A percentile compares a stretch with the other conserved stretches of the same genome.
phyloP scores from a whole-genome alignment of 805 yeast species.

The Lipomyces yamadae region DNA sequence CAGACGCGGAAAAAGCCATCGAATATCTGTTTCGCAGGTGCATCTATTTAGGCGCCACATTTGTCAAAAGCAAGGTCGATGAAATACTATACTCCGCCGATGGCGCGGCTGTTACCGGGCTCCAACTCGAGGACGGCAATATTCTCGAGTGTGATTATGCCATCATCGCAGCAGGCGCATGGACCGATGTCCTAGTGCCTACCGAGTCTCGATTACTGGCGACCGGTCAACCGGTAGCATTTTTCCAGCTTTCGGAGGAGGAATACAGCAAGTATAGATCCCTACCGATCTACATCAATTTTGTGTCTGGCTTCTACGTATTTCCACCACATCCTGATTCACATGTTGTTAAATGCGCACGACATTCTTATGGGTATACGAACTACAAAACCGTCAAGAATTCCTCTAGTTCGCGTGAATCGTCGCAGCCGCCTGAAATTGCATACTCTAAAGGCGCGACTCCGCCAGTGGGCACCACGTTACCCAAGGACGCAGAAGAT shows the following conservation, averaged over 20 bases:
- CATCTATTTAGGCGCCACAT: conserved; percentile 30
- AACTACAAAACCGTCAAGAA: conserved; percentile 20
- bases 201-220: conserved; percentile 27
- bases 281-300: conserved; percentile 38
- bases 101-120: conserved; percentile 3
- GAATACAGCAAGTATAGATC: conserved; percentile 27
- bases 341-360: conserved; percentile 34
- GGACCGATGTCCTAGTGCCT: conserved; percentile 32
- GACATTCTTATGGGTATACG: conserved; percentile 38
- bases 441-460: conserved; percentile 21
- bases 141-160: conserved; percentile 24
- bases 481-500: conserved; percentile 32
- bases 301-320: conserved; percentile 37
- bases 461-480: conserved; percentile 15
- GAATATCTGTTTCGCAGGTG: conserved; percentile 19
- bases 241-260: conserved; percentile 34
- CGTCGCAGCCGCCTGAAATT: conserved; percentile 31
- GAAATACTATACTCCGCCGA: conserved; percentile 17
- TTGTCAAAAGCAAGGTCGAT: conserved; percentile 26
- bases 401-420: conserved; percentile 8
- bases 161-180: conserved; percentile 38
- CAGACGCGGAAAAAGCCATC: conserved; percentile 31
- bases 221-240: conserved; percentile 39
- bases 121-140: conserved; percentile 17
- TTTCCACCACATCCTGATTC: conserved; percentile 39